Percentiles rank a stretch among this genome's conserved stretches.
Conservation (phyloP, 1,284 basidiomycete genomes). For the Phylloporus sp. region DNA sequence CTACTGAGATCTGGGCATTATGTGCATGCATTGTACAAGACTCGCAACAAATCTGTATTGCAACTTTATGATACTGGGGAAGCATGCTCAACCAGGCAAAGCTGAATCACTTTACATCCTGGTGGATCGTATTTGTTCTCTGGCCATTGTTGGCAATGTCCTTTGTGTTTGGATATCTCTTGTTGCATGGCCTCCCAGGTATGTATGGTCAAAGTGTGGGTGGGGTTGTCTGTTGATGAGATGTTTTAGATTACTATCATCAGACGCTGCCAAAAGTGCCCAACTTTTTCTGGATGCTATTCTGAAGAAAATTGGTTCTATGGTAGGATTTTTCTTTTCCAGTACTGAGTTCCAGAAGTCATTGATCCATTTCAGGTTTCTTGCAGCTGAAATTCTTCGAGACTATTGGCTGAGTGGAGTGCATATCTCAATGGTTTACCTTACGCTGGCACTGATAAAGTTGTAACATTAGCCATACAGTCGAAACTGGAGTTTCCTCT, state of each 20-base stretch:
- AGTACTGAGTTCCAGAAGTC: not conserved
- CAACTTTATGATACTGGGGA: conserved; percentile 95
- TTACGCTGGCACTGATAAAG: conserved; percentile 17
- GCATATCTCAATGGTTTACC: conserved; percentile 10
- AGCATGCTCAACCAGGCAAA: conserved; percentile 67
- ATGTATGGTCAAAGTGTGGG: conserved; percentile 25
- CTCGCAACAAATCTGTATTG: conserved; percentile 92
- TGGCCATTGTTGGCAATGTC: conserved; percentile 83
- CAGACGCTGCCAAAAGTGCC: conserved; percentile 93
- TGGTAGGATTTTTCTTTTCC: conserved; percentile 50
- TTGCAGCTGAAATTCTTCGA: conserved; percentile 85
- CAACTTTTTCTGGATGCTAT: conserved; percentile 85
- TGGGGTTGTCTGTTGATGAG: conserved; percentile 7
- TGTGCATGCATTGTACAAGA: conserved; percentile 92
- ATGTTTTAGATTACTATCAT: conserved; percentile 71
- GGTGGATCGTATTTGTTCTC: conserved; percentile 83
- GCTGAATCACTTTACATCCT: conserved; percentile 60
- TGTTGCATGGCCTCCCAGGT: conserved; percentile 87
- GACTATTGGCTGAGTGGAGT: conserved; percentile 94
- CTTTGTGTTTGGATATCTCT: conserved; percentile 78
- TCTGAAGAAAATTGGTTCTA: conserved; percentile 87
- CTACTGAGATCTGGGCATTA: conserved; percentile 89
- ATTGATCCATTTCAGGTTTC: conserved; percentile 50
- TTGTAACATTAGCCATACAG: conserved; percentile 68
- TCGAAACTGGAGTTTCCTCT: conserved; percentile 92